These are phyloP conservation scores for Phytophthora pini DNA, from an alignment of 352 stramenopile genomes.

Conservation along the genomic window DNA sequence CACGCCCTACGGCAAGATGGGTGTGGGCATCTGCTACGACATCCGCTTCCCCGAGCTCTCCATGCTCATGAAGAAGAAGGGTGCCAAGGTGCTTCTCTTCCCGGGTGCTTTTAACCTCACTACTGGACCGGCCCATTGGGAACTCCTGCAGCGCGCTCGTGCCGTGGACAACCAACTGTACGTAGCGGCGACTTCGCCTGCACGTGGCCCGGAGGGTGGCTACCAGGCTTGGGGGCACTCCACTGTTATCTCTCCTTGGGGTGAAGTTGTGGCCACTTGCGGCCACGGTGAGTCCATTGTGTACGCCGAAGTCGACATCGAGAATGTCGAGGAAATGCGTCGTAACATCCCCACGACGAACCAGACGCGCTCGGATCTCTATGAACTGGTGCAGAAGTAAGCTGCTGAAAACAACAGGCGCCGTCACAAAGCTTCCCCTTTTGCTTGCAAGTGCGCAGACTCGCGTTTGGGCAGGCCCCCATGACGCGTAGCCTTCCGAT, in stretches of 20 bases:
- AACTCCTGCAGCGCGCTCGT: slow-evolving; percentile 96
- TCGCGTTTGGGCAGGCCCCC: neutral
- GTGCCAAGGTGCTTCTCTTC: slow-evolving; percentile 89
- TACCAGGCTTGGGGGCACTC: slow-evolving; percentile 99
- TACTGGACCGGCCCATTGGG: slow-evolving; percentile 98
- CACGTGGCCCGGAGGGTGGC: slow-evolving; percentile 92
- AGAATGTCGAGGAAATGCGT: slow-evolving; percentile 95
- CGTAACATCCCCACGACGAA: slow-evolving; percentile 95
- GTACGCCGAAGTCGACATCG: slow-evolving; percentile 96
- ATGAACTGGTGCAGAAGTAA: slow-evolving; percentile 91
- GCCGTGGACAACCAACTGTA: slow-evolving; percentile 96
- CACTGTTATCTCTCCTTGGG: slow-evolving; percentile 97
- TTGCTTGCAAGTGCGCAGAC: neutral
- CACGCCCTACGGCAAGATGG: slow-evolving; percentile 93
- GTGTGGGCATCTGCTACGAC: slow-evolving; percentile 99
- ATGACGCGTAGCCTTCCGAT: slow-evolving; percentile 5
- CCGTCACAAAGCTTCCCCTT: slow-evolving; percentile 4
- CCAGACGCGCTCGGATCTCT: slow-evolving; percentile 97
- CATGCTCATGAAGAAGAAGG: slow-evolving; percentile 95
- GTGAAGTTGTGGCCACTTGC: slow-evolving; percentile 96
- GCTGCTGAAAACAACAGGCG: slow-evolving; percentile 6
- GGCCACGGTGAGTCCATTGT: slow-evolving; percentile 94
- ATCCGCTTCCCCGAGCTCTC: slow-evolving; percentile 99
- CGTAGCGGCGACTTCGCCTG: slow-evolving; percentile 96
- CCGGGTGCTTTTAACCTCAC: slow-evolving; percentile 90